Percentiles rank a stretch among this genome's conserved stretches.
Evolutionary conservation across 2,329 filamentous ascomycete genomes (phyloP).

Genomic region (Talaromyces sp.): DNA sequence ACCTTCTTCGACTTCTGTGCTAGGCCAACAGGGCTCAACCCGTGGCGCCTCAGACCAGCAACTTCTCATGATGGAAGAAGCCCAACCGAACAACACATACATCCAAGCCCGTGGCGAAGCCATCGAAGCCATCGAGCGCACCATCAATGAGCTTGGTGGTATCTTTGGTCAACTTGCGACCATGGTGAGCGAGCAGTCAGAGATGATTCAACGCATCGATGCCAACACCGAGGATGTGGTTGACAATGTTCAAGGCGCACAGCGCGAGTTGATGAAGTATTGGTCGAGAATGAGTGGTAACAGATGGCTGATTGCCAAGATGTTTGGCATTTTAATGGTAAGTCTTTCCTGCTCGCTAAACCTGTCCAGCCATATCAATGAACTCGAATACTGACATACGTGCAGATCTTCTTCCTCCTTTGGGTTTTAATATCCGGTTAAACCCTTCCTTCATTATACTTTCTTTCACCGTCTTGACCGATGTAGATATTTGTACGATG

Average conservation of each 20-base stretch:
- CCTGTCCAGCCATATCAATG: not conserved
- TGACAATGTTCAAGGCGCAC: slow-evolving; percentile 95
- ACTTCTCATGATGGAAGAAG: slow-evolving; percentile 88
- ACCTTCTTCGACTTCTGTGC: slow-evolving; percentile 51
- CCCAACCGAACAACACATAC: slow-evolving; percentile 77
- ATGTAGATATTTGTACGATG: slow-evolving; percentile 7
- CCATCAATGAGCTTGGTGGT: slow-evolving; percentile 82
- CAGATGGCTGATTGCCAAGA: slow-evolving; percentile 85
- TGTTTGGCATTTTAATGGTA: slow-evolving; percentile 76
- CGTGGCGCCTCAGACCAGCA: slow-evolving; percentile 72
- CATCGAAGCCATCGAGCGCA: slow-evolving; percentile 94
- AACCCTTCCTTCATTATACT: not conserved
- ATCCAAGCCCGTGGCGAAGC: slow-evolving; percentile 92
- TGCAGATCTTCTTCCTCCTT: slow-evolving; percentile 43
- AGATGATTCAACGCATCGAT: slow-evolving; percentile 96
- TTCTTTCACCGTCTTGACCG: not conserved
- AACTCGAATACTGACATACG: not conserved
- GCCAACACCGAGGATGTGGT: slow-evolving; percentile 97
- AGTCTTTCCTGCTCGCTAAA: slow-evolving; percentile 8
- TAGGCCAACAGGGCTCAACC: slow-evolving; percentile 30
- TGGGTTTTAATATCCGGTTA: slow-evolving; percentile 59
- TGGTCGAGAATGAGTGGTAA: slow-evolving; percentile 93
- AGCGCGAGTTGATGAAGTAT: slow-evolving; percentile 92
- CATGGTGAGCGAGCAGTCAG: slow-evolving; percentile 96
- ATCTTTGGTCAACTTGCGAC: slow-evolving; percentile 93